Evolutionary conservation across 73 alveolate species (phyloP).

Genomic region (Loxodes magnus): DNA sequence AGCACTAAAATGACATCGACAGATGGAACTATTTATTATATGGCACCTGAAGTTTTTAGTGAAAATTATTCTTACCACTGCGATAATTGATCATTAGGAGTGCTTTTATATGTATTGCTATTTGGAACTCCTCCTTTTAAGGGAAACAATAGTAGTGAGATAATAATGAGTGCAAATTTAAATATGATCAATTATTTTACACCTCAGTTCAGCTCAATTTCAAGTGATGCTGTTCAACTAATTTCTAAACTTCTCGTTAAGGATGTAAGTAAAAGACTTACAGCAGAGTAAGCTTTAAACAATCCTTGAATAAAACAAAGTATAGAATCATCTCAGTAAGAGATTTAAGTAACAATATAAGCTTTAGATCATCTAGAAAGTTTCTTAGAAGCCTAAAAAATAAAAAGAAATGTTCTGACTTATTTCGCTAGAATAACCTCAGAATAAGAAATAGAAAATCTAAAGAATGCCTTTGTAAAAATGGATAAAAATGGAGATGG

Average conservation of each 20-base stretch:
- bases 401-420: no score
- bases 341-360: no score
- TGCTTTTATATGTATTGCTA: conserved; percentile 2
- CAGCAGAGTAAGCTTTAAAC: conserved; percentile 2
- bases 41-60: conserved; percentile 11
- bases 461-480: no score
- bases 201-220: neutral
- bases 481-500: no score
- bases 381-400: no score
- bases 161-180: neutral
- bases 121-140: neutral
- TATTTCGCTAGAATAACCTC: no score
- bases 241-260: neutral
- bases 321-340: no score
- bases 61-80: conserved; percentile 7
- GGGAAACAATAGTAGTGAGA: conserved; percentile 1
- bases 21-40: conserved; percentile 8
- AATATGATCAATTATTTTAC: neutral
- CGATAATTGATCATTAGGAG: conserved; percentile 5
- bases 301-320: no score
- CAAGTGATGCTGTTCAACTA: neutral
- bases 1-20: conserved; percentile 7
- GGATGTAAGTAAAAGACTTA: neutral
- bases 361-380: no score
- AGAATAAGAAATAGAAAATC: no score